phyloP scores from a whole-genome alignment of 768 basidiomycete species.

The Cystobasidiopsis lactophilus region DNA sequence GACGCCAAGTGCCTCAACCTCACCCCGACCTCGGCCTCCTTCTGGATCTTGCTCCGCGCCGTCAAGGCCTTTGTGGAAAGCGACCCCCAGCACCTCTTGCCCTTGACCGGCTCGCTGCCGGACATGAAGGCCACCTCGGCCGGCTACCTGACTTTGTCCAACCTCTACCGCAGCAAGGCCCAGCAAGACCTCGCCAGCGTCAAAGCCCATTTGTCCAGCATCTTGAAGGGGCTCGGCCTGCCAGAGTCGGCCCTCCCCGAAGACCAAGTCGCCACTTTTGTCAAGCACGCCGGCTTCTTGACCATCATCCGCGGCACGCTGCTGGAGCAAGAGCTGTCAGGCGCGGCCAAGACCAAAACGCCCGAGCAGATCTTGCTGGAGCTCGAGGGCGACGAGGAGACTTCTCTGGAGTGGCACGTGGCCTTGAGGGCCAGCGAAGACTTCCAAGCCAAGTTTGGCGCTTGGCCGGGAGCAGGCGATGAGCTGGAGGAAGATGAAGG shows the following conservation, averaged over 20 bases:
- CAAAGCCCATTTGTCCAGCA: constrained; percentile 14
- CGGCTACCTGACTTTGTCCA: constrained; percentile 64
- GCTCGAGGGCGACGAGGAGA: constrained; percentile 1
- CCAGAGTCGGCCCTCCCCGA: constrained; percentile 14
- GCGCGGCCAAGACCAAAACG: constrained; percentile 3
- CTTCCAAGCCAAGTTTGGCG: not conserved
- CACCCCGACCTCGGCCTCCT: constrained; percentile 36
- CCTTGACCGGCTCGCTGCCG: constrained; percentile 64
- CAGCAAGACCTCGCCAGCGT: constrained; percentile 22
- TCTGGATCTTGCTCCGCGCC: constrained; percentile 58
- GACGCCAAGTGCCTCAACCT: constrained; percentile 35
- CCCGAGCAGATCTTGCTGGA: not conserved
- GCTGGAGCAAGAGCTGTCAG: constrained; percentile 17
- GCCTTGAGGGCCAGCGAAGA: constrained; percentile 2
- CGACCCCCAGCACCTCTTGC: constrained; percentile 40
- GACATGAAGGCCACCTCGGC: constrained; percentile 88
- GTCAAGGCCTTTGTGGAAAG: constrained; percentile 37
- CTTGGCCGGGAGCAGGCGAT: not conserved
- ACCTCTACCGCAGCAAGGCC: constrained; percentile 56
- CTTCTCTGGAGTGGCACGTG: constrained; percentile 1
- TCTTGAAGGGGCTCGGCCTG: constrained; percentile 13
- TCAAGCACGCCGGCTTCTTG: constrained; percentile 26
- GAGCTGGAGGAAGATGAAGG: constrained; percentile 1
- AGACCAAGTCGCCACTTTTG: constrained; percentile 25
- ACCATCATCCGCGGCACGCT: constrained; percentile 24